Evolutionary conservation across 192 early-diverging fungal species (phyloP).

Genomic region (Funneliformis mosseae): DNA sequence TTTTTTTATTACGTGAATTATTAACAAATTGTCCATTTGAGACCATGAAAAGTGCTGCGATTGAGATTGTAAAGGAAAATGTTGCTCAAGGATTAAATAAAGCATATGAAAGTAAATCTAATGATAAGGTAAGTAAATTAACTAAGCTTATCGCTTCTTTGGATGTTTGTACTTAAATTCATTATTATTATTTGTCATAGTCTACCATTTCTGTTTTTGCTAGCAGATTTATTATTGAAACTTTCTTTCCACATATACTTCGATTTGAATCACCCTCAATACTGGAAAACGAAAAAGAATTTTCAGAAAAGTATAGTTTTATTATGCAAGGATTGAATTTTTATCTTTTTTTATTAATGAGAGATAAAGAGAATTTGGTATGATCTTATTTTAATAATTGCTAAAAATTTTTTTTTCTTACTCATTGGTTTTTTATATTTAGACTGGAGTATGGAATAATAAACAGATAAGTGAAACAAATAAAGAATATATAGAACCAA

Average conservation of each 20-base stretch:
- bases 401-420: background rate
- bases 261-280: conserved; percentile 37
- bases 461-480: conserved; percentile 35
- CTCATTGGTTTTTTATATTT: conserved; percentile 8
- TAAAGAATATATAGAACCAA: conserved; percentile 40
- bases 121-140: conserved; percentile 29
- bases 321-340: conserved; percentile 54
- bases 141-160: background rate
- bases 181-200: background rate
- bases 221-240: conserved; percentile 44
- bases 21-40: conserved; percentile 49
- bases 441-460: conserved; percentile 44
- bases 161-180: background rate
- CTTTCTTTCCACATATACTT: conserved; percentile 40
- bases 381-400: background rate
- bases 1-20: conserved; percentile 46
- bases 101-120: conserved; percentile 23
- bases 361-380: conserved; percentile 50
- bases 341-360: conserved; percentile 51
- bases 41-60: conserved; percentile 50
- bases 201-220: conserved; percentile 39
- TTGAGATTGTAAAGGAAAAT: conserved; percentile 49
- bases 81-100: conserved; percentile 41
- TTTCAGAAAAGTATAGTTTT: conserved; percentile 45
- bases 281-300: conserved; percentile 36